These are phyloP conservation scores for Tanozyma kutaoensis DNA, from an alignment of 805 yeast genomes.

Conservation along the genomic window DNA sequence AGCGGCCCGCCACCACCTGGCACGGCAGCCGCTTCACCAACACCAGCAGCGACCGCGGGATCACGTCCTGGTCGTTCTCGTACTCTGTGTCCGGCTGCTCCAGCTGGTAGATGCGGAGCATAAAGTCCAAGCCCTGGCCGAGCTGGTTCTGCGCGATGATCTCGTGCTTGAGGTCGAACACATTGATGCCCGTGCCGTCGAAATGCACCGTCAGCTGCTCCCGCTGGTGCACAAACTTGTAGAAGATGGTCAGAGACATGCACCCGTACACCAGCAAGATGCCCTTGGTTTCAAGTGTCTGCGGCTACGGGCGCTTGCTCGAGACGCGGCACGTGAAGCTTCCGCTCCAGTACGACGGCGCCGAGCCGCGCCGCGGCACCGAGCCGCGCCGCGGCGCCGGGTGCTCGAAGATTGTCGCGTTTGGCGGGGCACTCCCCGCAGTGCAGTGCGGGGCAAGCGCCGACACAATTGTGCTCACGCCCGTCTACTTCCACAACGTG, in stretches of 20 bases:
- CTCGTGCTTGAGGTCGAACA: conserved; percentile 87
- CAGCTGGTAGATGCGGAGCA: conserved; percentile 50
- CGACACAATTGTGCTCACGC: no score
- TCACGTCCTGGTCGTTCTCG: conserved; percentile 79
- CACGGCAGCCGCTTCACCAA: conserved; percentile 66
- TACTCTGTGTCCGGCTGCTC: conserved; percentile 53
- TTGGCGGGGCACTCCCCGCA: no score
- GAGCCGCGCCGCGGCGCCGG: no score
- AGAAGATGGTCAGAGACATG: conserved; percentile 85
- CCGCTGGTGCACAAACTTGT: conserved; percentile 74
- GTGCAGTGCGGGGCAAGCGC: no score
- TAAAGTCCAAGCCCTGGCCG: conserved; percentile 77
- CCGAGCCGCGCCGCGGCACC: no score
- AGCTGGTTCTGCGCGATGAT: conserved; percentile 70
- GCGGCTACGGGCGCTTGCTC: no score
- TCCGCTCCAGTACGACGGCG: no score
- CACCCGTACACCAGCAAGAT: no score
- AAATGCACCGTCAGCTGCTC: conserved; percentile 67
- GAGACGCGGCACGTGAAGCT: no score
- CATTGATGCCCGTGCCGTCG: conserved; percentile 95
- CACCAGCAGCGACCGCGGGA: conserved; percentile 80
- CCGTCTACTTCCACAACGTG: no score
- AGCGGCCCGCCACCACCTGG: conserved; percentile 25
- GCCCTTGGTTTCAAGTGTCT: no score
- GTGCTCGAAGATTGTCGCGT: no score